Evolutionary conservation across 1,139 yeast species (phyloP).

Genomic region (Geotrichum cucujoidarum): DNA sequence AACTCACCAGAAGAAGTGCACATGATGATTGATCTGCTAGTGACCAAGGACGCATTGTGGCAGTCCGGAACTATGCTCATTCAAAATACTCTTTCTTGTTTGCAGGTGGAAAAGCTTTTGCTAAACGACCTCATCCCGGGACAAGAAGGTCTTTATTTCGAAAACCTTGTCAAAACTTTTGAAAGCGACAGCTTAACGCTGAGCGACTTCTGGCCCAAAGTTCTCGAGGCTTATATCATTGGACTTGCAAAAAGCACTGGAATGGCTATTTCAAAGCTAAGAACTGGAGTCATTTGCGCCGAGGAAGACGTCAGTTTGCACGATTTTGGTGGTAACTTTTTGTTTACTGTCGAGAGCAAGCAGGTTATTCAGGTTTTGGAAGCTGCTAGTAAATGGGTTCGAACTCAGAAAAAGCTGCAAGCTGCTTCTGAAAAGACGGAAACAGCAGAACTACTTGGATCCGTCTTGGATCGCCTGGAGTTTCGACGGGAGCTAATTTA

Average conservation of each 20-base stretch:
- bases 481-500: slow-evolving; percentile 25
- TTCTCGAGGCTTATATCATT: slow-evolving; percentile 27
- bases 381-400: slow-evolving; percentile 22
- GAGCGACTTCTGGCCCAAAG: slow-evolving; percentile 25
- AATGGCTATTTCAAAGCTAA: slow-evolving; percentile 8
- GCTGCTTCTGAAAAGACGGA: slow-evolving; percentile 10
- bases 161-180: slow-evolving; percentile 4
- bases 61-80: slow-evolving; percentile 36
- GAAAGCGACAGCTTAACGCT: slow-evolving; percentile 5
- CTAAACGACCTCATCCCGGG: slow-evolving; percentile 18
- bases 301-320: slow-evolving; percentile 17
- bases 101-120: slow-evolving; percentile 35
- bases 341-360: slow-evolving; percentile 25
- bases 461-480: slow-evolving; percentile 22
- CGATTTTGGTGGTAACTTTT: slow-evolving; percentile 21
- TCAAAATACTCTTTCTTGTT: slow-evolving; percentile 37
- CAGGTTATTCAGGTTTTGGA: slow-evolving; percentile 26
- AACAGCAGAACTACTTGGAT: slow-evolving; percentile 6
- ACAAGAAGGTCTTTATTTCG: slow-evolving; percentile 1
- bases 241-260: slow-evolving; percentile 28
- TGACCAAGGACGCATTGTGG: slow-evolving; percentile 38
- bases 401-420: slow-evolving; percentile 10
- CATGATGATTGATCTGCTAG: slow-evolving; percentile 32
- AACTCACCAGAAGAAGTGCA: slow-evolving; percentile 25
- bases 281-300: slow-evolving; percentile 3